These are phyloP conservation scores for Simplicillium sp. DNA, from an alignment of 2,329 filamentous ascomycete species.

Conservation along the genomic window DNA sequence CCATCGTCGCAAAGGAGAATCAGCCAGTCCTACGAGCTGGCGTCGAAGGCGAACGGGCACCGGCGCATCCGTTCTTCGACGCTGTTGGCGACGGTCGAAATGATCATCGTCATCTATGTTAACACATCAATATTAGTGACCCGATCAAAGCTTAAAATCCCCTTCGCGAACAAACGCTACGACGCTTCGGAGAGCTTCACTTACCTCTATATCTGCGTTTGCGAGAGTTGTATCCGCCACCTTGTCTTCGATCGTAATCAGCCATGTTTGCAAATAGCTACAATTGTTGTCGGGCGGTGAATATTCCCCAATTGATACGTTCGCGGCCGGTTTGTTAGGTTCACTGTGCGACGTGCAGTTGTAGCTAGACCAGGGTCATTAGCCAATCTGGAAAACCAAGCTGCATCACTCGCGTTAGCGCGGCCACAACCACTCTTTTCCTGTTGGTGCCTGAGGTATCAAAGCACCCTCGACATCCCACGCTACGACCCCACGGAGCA, in stretches of 20 bases:
- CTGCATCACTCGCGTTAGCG: constrained; percentile 2
- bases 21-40: constrained; percentile 71
- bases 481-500: neutral
- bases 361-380: neutral
- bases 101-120: constrained; percentile 50
- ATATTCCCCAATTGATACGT: constrained; percentile 2
- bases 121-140: constrained; percentile 10
- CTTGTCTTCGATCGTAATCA: constrained; percentile 47
- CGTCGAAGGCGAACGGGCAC: constrained; percentile 63
- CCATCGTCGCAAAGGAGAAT: constrained; percentile 68
- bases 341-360: constrained; percentile 11
- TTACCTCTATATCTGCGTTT: constrained; percentile 76
- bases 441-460: constrained; percentile 10
- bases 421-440: neutral
- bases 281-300: constrained; percentile 2
- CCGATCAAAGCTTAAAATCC: constrained; percentile 3
- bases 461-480: neutral
- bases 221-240: constrained; percentile 49
- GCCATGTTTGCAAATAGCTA: constrained; percentile 27
- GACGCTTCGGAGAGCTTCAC: neutral
- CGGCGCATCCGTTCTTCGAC: constrained; percentile 63
- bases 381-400: constrained; percentile 5
- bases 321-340: neutral
- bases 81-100: constrained; percentile 62
- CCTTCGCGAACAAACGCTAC: neutral